These are phyloP conservation scores for Alnus glutinosa DNA, from an alignment of 306 rosid genomes.

Conservation along the genomic window DNA sequence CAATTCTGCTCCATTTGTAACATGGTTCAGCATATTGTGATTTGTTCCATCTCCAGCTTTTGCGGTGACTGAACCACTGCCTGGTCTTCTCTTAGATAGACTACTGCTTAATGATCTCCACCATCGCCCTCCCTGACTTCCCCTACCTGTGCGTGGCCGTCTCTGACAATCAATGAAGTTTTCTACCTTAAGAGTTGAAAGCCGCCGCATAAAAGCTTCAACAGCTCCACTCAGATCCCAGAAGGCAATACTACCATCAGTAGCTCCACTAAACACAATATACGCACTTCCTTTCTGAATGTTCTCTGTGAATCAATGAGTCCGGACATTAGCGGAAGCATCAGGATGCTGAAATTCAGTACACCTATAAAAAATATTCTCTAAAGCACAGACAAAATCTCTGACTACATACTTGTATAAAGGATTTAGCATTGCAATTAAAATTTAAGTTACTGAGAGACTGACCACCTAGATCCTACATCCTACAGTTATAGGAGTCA, in stretches of 20 bases:
- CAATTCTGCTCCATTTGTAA: conserved; percentile 33
- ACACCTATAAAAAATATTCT: neutral
- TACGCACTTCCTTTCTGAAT: conserved; percentile 45
- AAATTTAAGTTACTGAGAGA: neutral
- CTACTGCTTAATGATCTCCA: conserved; percentile 71
- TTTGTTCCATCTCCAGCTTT: conserved; percentile 32
- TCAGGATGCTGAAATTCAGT: neutral
- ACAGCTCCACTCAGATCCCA: conserved; percentile 79
- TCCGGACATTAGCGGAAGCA: neutral
- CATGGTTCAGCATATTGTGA: conserved; percentile 24
- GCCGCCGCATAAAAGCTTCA: conserved; percentile 65
- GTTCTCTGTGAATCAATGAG: conserved; percentile 43
- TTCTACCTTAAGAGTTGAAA: conserved; percentile 56
- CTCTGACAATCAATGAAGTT: conserved; percentile 69
- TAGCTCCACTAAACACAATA: conserved; percentile 83
- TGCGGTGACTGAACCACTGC: conserved; percentile 16
- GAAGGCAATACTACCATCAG: conserved; percentile 90
- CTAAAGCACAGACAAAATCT: neutral
- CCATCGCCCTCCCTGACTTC: conserved; percentile 96
- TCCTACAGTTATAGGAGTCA: neutral
- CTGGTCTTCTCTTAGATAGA: conserved; percentile 44
- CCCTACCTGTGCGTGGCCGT: conserved; percentile 93
- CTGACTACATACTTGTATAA: neutral
- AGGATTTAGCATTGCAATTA: conserved; percentile 3
- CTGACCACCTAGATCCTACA: neutral